Evolutionary conservation across 2,329 filamentous ascomycete species (phyloP).

Genomic region (Grosmannia serpens): DNA sequence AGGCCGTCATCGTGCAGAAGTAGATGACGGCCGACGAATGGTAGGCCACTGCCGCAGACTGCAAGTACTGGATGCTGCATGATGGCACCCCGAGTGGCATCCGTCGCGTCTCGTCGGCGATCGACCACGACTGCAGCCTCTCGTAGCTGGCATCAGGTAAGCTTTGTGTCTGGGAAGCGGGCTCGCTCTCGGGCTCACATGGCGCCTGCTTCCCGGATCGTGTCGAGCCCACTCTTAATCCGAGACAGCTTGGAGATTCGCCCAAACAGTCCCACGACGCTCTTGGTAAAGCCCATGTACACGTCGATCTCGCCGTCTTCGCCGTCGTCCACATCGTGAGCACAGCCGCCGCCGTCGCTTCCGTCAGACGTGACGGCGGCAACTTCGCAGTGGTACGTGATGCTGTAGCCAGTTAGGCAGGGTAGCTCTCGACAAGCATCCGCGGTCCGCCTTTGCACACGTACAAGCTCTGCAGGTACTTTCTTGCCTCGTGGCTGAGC

Average conservation of each 20-base stretch:
- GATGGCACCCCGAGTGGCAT: background rate
- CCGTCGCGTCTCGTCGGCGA: background rate
- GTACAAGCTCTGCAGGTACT: background rate
- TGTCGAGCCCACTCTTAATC: no score
- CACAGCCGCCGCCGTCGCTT: background rate
- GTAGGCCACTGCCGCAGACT: background rate
- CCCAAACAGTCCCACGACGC: background rate
- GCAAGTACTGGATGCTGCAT: background rate
- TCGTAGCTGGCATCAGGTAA: background rate
- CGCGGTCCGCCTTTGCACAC: background rate
- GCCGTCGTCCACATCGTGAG: background rate
- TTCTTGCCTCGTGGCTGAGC: background rate
- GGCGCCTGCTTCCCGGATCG: background rate
- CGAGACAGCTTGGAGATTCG: background rate
- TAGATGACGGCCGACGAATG: background rate
- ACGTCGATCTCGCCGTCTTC: background rate
- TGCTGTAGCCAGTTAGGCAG: background rate
- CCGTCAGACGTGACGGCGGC: background rate
- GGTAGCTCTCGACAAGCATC: background rate
- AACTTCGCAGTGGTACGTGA: background rate
- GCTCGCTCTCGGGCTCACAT: background rate
- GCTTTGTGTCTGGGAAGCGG: no score
- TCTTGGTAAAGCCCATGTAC: background rate
- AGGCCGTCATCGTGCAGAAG: background rate
- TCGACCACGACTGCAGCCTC: background rate